Conservation (phyloP, 306 rosid genomes). For the Geum urbanum region DNA sequence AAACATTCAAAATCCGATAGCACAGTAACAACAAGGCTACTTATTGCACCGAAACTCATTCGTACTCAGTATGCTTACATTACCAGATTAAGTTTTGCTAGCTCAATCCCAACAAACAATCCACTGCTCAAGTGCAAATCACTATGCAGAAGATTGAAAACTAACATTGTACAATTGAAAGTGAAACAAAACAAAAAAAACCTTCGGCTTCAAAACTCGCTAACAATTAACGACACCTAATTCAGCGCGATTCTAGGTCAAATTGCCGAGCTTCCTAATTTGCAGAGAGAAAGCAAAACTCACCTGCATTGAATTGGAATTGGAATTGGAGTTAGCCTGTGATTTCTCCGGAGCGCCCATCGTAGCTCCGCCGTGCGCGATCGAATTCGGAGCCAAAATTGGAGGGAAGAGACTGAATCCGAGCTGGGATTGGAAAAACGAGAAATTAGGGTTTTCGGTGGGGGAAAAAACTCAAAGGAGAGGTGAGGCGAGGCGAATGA, state of each 20-base stretch:
- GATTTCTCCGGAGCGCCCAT: conserved; percentile 96
- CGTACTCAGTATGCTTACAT: conserved; percentile 12
- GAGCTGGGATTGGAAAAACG: conserved; percentile 17
- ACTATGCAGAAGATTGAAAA: neutral
- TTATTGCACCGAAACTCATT: conserved; percentile 10
- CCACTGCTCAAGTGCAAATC: neutral
- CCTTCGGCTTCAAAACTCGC: conserved; percentile 28
- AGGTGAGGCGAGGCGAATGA: conserved; percentile 21
- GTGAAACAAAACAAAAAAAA: conserved; percentile 26
- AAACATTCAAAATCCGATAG: neutral
- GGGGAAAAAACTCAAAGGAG: conserved; percentile 29
- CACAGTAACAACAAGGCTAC: neutral
- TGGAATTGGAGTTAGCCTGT: conserved; percentile 62
- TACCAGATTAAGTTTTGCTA: conserved; percentile 8
- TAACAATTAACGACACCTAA: conserved; percentile 9
- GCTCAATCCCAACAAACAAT: conserved; percentile 16
- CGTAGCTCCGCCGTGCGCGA: conserved; percentile 30
- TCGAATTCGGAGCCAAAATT: conserved; percentile 21
- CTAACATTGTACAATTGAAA: conserved; percentile 8
- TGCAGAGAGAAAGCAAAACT: conserved; percentile 26
- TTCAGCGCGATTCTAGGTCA: conserved; percentile 32
- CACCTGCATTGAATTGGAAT: conserved; percentile 89
- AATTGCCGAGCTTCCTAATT: conserved; percentile 28
- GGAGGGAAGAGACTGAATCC: conserved; percentile 1
- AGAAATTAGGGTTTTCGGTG: conserved; percentile 62